Evolutionary conservation across 805 yeast genomes (phyloP).

Genomic region (Brettanomyces naardenensis): DNA sequence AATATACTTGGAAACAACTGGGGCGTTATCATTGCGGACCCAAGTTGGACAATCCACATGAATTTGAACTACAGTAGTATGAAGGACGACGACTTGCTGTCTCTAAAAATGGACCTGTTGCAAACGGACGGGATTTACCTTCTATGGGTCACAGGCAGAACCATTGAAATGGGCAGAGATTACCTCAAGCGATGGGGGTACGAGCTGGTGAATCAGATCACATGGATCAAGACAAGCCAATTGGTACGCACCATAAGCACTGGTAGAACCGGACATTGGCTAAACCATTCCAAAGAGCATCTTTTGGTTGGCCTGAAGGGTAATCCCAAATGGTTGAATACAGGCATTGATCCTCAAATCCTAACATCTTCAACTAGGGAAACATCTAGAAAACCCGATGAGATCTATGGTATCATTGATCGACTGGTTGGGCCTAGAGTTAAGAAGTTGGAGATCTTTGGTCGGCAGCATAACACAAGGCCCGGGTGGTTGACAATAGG

Average conservation of each 20-base stretch:
- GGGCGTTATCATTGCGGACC: constrained; percentile 83
- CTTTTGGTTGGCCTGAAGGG: constrained; percentile 82
- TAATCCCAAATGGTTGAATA: constrained; percentile 60
- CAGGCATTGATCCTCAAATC: constrained; percentile 62
- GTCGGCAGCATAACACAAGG: constrained; percentile 76
- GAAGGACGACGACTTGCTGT: constrained; percentile 65
- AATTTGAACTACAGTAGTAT: constrained; percentile 68
- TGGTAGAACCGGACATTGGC: constrained; percentile 96
- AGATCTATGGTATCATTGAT: constrained; percentile 78
- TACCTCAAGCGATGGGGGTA: constrained; percentile 83
- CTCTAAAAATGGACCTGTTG: constrained; percentile 55
- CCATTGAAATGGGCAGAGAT: constrained; percentile 79
- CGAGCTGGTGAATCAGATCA: constrained; percentile 62
- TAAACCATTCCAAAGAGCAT: constrained; percentile 92
- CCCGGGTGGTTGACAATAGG: constrained; percentile 91
- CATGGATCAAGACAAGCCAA: constrained; percentile 91
- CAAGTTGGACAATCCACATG: constrained; percentile 97
- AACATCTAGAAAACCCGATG: constrained; percentile 88
- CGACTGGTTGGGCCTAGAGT: constrained; percentile 71
- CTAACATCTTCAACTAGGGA: constrained; percentile 82
- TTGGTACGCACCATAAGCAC: constrained; percentile 84
- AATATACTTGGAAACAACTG: constrained; percentile 60
- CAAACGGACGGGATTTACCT: constrained; percentile 81
- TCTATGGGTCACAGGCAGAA: constrained; percentile 94
- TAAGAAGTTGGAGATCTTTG: constrained; percentile 82